These are phyloP conservation scores for Teratosphaeria viscida DNA, from an alignment of 2,329 filamentous ascomycete species.

Conservation along the genomic window DNA sequence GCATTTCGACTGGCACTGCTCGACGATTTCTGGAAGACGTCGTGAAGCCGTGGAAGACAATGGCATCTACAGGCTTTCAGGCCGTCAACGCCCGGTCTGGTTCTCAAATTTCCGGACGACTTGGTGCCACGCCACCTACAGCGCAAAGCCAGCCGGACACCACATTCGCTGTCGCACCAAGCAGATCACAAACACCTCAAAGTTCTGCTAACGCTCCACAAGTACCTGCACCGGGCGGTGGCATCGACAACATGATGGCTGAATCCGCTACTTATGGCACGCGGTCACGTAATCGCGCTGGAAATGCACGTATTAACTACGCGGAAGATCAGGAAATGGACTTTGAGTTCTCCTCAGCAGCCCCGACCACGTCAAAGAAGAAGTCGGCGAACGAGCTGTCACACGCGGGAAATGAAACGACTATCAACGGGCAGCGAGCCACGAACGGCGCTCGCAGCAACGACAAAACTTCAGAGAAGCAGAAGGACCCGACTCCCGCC, in stretches of 20 bases:
- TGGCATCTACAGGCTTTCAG: constrained; percentile 7
- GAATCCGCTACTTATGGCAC: constrained; percentile 65
- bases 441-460: not conserved
- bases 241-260: constrained; percentile 16
- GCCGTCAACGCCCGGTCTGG: constrained; percentile 15
- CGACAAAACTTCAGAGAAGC: not conserved
- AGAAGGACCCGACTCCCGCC: constrained; percentile 33
- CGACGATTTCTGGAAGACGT: not conserved
- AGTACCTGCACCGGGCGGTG: constrained; percentile 4
- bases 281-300: constrained; percentile 79
- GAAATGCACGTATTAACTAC: constrained; percentile 78
- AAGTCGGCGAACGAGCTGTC: constrained; percentile 19
- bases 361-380: constrained; percentile 27
- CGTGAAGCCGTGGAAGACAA: not conserved
- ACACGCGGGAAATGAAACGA: constrained; percentile 6
- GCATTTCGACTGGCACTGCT: not conserved
- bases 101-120: constrained; percentile 7
- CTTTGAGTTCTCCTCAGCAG: constrained; percentile 53
- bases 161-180: constrained; percentile 12
- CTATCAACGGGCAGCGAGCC: not conserved
- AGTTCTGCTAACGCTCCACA: constrained; percentile 11
- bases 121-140: constrained; percentile 4
- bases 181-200: constrained; percentile 17
- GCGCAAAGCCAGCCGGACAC: constrained; percentile 10
- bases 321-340: constrained; percentile 91